Conservation (phyloP, 1,284 basidiomycete genomes). For the Austropuccinia psidii region DNA sequence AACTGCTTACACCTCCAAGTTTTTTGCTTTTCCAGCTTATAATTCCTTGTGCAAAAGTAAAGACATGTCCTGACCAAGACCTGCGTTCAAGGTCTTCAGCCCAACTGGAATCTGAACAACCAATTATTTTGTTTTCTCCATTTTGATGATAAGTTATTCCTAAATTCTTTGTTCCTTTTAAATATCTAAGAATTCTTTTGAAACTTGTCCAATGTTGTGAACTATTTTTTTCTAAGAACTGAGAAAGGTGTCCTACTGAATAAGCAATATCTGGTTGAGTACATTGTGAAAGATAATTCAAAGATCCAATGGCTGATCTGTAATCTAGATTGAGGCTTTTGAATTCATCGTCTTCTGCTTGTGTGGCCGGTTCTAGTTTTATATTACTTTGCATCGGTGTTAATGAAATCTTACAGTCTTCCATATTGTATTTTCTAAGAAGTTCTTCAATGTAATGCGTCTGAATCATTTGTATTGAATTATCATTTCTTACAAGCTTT, state of each 20-base stretch:
- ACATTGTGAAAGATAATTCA: slow-evolving; percentile 26
- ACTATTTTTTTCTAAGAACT: slow-evolving; percentile 21
- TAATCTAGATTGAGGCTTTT: neutral
- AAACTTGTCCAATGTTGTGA: slow-evolving; percentile 7
- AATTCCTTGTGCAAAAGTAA: no score
- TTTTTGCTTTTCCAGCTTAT: slow-evolving; percentile 16
- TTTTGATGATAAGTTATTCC: slow-evolving; percentile 5
- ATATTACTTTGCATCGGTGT: slow-evolving; percentile 32
- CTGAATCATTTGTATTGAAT: neutral
- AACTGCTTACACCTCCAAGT: slow-evolving; percentile 11
- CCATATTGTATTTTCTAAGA: slow-evolving; percentile 2
- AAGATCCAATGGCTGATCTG: slow-evolving; percentile 20
- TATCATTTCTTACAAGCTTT: neutral
- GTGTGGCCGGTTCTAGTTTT: slow-evolving; percentile 11
- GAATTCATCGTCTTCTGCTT: slow-evolving; percentile 15
- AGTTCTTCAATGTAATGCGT: slow-evolving; percentile 4
- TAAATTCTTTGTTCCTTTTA: slow-evolving; percentile 18
- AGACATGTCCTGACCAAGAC: no score
- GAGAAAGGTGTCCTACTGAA: slow-evolving; percentile 18
- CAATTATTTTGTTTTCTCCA: neutral
- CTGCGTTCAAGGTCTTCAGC: no score
- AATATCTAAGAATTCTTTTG: slow-evolving; percentile 25
- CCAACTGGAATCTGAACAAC: slow-evolving; percentile 20
- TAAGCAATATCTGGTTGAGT: slow-evolving; percentile 32
- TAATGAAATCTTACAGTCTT: slow-evolving; percentile 5